Evolutionary conservation across 352 stramenopile genomes (phyloP).

Genomic region (Pythium monospermum): DNA sequence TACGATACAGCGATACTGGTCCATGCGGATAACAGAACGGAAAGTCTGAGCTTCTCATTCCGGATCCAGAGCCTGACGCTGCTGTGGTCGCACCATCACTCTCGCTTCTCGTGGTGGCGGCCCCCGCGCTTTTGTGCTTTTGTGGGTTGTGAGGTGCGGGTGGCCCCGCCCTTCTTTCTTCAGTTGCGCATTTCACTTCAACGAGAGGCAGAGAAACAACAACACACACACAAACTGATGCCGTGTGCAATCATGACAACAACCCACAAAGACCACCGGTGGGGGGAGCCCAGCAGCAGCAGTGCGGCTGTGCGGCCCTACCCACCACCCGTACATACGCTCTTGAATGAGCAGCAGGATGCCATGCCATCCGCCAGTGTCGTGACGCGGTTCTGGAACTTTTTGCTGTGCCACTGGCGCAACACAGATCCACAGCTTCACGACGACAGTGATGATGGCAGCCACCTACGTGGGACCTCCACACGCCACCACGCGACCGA

Average conservation of each 20-base stretch:
- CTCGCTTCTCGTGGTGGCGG: no score
- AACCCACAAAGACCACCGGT: neutral
- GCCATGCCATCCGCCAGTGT: constrained; percentile 1
- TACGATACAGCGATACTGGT: no score
- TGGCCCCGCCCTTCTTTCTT: neutral
- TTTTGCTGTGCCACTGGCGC: constrained; percentile 8
- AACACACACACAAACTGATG: constrained; percentile 1
- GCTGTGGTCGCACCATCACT: no score
- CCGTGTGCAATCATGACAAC: constrained; percentile 13
- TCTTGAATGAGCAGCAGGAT: neutral
- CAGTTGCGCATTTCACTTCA: neutral
- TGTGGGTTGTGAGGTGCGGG: no score
- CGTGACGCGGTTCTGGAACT: constrained; percentile 18
- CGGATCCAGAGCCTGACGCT: no score
- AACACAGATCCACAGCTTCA: neutral
- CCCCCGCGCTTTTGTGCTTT: no score
- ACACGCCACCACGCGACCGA: no score
- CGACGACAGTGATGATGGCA: no score
- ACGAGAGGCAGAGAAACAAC: neutral
- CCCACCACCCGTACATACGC: neutral
- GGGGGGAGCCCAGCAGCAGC: neutral
- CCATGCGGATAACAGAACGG: no score
- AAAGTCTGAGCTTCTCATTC: no score
- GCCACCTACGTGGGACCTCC: no score
- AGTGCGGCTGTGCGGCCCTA: neutral